Evolutionary conservation across 2,329 filamentous ascomycete genomes (phyloP), one percentile per base, ranked within the genome.

Genomic region (Pestalotiopsis sp.): DNA sequence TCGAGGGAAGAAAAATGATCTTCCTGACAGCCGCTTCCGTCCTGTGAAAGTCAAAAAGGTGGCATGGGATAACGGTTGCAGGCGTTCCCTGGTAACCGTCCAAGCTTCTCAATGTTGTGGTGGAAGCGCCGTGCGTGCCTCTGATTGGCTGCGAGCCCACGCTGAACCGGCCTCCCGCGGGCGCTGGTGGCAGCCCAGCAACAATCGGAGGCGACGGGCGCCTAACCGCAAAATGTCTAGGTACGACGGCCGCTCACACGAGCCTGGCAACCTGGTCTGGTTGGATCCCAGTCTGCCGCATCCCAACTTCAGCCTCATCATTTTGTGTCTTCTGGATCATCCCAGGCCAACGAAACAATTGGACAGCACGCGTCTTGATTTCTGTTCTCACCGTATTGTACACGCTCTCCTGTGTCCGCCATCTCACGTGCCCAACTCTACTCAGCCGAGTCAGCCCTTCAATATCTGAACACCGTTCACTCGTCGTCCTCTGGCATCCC

Each of bases 101-200:
- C 66, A 38, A 68, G 66, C 62, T 68, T 79, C 77, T 77, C 78
- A 75, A 80, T 81, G 79, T 82, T 82, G 77, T 82, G 79, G 79
- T 81, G 75, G 75, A 75, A 74, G 73, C 73, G 69, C 69, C 70
- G 71, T 68, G 68, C 63, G 70, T 70, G 52, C 66, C 67, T 52
- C 65, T 81, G 77, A 82, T 82, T 81, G 80, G 80, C 72, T 74
- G 67, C 58, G 65, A 52, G 69, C 39, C 66, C 66, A 64, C 63
- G 64, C 64, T 68, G 40, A 62, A n/a, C 38, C 38, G 26, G n/a
- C 14, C 22, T 68, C 70, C 67, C 71, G 70, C 71, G 68, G 52
- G 24, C 38, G 22, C 55, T 55, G 30, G 78, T 79, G 74, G 76
- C 78, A 73, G 73, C 77, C 77, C 78, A 79, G 79, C 79, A 77